Evolutionary conservation across 441 rosid species (phyloP).

Genomic region (Flueggea neowawraea): DNA sequence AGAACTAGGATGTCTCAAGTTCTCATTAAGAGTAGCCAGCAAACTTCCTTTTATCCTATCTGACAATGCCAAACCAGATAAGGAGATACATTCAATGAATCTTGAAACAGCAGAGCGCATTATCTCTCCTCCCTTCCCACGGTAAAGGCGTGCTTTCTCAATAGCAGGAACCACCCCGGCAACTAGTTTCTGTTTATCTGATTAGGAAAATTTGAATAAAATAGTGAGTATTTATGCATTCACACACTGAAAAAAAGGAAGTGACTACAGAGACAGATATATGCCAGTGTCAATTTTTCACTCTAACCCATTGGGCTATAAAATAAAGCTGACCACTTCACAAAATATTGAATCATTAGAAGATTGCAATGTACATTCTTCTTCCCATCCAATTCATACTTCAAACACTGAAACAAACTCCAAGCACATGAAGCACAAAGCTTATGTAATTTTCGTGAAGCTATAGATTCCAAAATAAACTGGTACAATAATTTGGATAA

Average conservation of each 20-base stretch:
- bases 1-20: slow-evolving; percentile 91
- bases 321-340: neutral
- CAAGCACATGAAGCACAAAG: too few relatives aligned
- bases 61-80: slow-evolving; percentile 51
- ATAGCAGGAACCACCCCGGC: slow-evolving; percentile 86
- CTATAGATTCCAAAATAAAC: too few relatives aligned
- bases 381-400: too few relatives aligned
- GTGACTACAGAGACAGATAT: too few relatives aligned
- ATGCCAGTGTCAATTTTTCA: too few relatives aligned
- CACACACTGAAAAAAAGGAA: neutral
- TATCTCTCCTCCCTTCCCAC: slow-evolving; percentile 99
- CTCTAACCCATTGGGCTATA: neutral
- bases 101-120: slow-evolving; percentile 98
- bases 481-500: neutral
- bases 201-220: slow-evolving; percentile 9
- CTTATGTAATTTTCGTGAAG: too few relatives aligned
- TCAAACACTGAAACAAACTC: too few relatives aligned
- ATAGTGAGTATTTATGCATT: neutral
- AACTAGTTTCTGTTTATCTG: slow-evolving; percentile 71
- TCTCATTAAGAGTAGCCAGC: slow-evolving; percentile 77
- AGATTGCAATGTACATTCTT: too few relatives aligned
- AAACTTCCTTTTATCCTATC: slow-evolving; percentile 66
- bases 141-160: slow-evolving; percentile 96
- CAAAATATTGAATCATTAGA: too few relatives aligned
- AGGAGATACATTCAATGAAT: slow-evolving; percentile 76